A percentile compares a stretch with the other conserved stretches of the same genome.
phyloP scores from a whole-genome alignment of 306 rosid species.

The Cucumis sativus region Cucumber_9930_V3 NC_026658.2:16318501-16319000 shows the following conservation, averaged over 20 bases:
- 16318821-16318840: constrained; percentile 77
- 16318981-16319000: constrained; percentile 53
- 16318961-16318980: constrained; percentile 57
- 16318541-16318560: neutral
- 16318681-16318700: neutral
- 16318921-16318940: constrained; percentile 45
- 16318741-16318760: neutral
- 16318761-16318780: constrained; percentile 69
- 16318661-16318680: neutral
- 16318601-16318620: neutral
- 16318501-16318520: neutral
- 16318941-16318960: constrained; percentile 44
- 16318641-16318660: neutral
- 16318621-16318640: neutral
- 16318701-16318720: neutral
- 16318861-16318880: constrained; percentile 45
- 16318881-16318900: constrained; percentile 62
- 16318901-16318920: constrained; percentile 71
- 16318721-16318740: neutral
- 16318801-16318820: constrained; percentile 45
- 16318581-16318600: neutral
- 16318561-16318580: neutral
- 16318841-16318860: constrained; percentile 88
- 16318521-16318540: neutral
- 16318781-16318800: constrained; percentile 58